phyloP scores from a whole-genome alignment of 1,284 basidiomycete species.

The Ganoderma resinaceum region DNA sequence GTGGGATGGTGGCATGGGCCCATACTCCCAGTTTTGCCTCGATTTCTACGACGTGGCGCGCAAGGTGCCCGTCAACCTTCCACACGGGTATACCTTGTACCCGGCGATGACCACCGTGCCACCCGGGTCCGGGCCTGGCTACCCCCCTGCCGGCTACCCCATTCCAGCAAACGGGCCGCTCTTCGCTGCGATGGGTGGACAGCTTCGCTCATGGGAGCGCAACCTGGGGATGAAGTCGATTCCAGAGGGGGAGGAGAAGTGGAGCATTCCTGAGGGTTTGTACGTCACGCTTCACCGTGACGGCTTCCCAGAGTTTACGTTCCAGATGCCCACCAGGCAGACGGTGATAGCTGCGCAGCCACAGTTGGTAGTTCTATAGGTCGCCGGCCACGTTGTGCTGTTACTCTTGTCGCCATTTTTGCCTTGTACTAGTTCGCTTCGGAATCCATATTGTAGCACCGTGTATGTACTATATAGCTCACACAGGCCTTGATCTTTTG shows the following conservation, averaged over 20 bases:
- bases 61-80: constrained; percentile 1
- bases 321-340: not conserved
- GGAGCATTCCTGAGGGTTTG: not conserved
- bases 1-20: constrained; percentile 12
- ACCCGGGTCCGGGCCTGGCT: too few relatives aligned
- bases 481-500: too few relatives aligned
- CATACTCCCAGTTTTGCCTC: constrained; percentile 9
- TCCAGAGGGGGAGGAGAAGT: too few relatives aligned
- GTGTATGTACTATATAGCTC: too few relatives aligned
- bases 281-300: not conserved
- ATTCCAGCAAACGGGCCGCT: too few relatives aligned
- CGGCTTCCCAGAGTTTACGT: not conserved
- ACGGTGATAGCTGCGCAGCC: not conserved
- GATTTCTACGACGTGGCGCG: constrained; percentile 9
- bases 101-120: not conserved
- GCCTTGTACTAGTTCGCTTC: too few relatives aligned
- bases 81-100: not conserved
- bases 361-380: not conserved
- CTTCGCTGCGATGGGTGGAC: not conserved
- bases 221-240: not conserved
- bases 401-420: too few relatives aligned
- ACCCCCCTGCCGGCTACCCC: too few relatives aligned
- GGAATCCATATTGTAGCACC: too few relatives aligned
- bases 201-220: not conserved
- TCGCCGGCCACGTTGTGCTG: too few relatives aligned